Evolutionary conservation across 2,329 filamentous ascomycete genomes (phyloP), one percentile per base, ranked within the genome.

Genomic region (Didymella lethalis): DNA sequence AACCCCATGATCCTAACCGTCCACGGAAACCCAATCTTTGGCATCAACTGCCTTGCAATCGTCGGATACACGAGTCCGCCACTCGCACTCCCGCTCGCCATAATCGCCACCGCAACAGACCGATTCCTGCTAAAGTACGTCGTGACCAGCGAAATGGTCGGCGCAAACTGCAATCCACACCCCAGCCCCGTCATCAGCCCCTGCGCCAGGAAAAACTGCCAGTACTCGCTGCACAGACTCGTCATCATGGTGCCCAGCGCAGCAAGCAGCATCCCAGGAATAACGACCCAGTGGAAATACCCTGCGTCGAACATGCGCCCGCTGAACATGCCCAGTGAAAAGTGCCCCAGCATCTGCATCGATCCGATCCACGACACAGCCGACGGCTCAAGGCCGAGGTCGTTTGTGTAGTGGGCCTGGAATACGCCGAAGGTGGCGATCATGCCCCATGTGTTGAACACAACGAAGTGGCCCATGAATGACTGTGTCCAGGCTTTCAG

Each of bases 51-150:
- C 16, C 78, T 69, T 1, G 80, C 78, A n/a, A 83, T 69, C 1
- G 85, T 78, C 0, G 88, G 88, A 68, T 88, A 91, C 2, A 90
- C 79, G 23, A 90, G 77, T 0, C 88, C 88, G 0, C 88, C 89
- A 0, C 84, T 84, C 0, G 83, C 83, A 26, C 85, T 86, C 0
- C 89, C 89, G 0, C 83, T 83, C 0, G 86, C 85, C 10, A 81
- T 81, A 7, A 88, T 80, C 0, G 86, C 86, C 18, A 90, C 80
- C 0, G 88, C 88, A 2, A 89, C 76, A 0, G 82, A 82, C 4
- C 85, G 81, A n/a, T 84, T 83, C n/a, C 74, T 82, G 8, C 78
- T 79, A 64, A 90, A 91, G 54, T 88, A 89, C 0, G 86, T 87
- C 1, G 69, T 66, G 2, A 76, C 67, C 0, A 77, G 64, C 0